Evolutionary conservation across 306 rosid genomes (phyloP).

Genomic region (Elaeagnus macrophylla): DNA sequence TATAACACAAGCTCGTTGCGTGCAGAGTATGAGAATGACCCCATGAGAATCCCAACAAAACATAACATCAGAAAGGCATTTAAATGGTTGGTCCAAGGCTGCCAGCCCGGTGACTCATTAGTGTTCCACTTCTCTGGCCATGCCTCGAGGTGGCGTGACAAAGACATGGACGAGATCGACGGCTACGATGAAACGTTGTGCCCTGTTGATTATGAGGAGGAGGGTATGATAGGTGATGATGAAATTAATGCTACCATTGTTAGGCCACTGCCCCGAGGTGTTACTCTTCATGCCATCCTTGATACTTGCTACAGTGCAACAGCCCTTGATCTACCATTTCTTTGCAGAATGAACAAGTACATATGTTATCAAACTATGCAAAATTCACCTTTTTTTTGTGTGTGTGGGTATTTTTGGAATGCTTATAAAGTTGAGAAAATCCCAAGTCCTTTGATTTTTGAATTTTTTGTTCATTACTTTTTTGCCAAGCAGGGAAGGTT

Average conservation of each 20-base stretch:
- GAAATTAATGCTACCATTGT: slow-evolving; percentile 55
- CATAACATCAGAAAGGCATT: slow-evolving; percentile 43
- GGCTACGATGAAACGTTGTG: slow-evolving; percentile 55
- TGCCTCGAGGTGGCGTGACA: slow-evolving; percentile 31
- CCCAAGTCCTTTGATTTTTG: too few species aligned
- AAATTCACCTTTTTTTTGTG: too few species aligned
- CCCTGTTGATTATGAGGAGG: slow-evolving; percentile 43
- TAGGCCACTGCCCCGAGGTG: slow-evolving; percentile 46
- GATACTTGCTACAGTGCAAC: slow-evolving; percentile 63
- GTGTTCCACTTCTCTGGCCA: slow-evolving; percentile 62
- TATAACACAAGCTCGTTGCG: too few species aligned
- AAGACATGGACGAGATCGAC: slow-evolving; percentile 40
- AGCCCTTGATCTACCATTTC: slow-evolving; percentile 43
- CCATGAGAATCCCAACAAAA: slow-evolving; percentile 39
- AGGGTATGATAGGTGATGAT: slow-evolving; percentile 50
- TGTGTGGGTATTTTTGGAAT: too few species aligned
- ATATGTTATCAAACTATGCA: not conserved
- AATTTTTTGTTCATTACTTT: too few species aligned
- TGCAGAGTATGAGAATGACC: slow-evolving; percentile 41
- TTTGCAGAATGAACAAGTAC: slow-evolving; percentile 49
- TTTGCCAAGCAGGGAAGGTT: slow-evolving; percentile 15
- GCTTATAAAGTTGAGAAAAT: too few species aligned
- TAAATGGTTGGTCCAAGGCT: slow-evolving; percentile 50
- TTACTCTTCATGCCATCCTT: slow-evolving; percentile 51
- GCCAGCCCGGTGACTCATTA: slow-evolving; percentile 48